Conservation (phyloP, 345 rosid species). For the Schrenkiella parvula region DNA sequence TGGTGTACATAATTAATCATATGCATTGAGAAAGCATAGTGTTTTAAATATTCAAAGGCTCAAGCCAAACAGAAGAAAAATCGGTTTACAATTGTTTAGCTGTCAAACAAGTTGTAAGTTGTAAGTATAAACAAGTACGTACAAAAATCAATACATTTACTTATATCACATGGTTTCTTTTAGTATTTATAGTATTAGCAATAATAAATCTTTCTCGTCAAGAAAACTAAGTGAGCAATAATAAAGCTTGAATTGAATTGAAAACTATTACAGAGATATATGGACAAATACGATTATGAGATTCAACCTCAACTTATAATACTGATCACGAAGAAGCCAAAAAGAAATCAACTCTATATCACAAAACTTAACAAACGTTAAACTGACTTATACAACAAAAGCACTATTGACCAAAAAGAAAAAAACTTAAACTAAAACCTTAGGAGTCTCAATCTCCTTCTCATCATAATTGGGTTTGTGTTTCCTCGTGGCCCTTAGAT, state of each 20-base stretch:
- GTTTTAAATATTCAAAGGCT: too few species aligned
- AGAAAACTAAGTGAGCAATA: not conserved
- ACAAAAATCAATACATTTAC: not conserved
- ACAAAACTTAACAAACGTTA: not conserved
- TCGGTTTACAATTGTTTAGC: not conserved
- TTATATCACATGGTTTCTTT: not conserved
- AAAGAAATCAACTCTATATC: not conserved
- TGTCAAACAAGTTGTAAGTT: not conserved
- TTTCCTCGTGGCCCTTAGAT: conserved; percentile 65
- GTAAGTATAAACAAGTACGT: not conserved
- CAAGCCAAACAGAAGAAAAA: not conserved
- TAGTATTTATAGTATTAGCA: not conserved
- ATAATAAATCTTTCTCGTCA: not conserved
- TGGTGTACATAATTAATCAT: too few species aligned
- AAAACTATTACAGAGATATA: not conserved
- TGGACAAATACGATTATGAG: not conserved
- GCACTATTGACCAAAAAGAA: not conserved
- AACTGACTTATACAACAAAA: not conserved
- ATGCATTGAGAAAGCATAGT: too few species aligned
- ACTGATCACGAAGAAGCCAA: not conserved
- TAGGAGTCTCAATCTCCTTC: conserved; percentile 18
- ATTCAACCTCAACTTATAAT: not conserved
- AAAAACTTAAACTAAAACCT: conserved; percentile 20
- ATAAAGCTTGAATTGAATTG: not conserved
- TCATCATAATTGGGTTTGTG: conserved; percentile 29